Evolutionary conservation across 768 basidiomycete genomes (phyloP).

Genomic region (Trametes cubensis): DNA sequence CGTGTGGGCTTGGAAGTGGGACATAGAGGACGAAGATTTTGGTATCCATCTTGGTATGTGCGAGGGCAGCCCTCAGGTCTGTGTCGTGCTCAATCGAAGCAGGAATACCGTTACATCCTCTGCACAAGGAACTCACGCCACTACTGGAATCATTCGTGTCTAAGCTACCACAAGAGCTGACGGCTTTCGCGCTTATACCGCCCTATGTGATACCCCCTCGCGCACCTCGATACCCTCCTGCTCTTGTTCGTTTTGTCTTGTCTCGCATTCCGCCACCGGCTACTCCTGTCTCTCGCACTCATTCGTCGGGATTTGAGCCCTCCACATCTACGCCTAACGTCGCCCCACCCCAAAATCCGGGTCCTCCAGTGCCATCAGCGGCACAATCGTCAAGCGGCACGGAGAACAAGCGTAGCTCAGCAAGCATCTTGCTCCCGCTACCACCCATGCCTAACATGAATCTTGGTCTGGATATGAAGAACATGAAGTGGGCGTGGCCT

Average conservation of each 20-base stretch:
- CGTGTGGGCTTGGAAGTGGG: constrained; percentile 89
- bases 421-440: constrained; percentile 43
- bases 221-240: constrained; percentile 46
- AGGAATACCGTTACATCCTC: constrained; percentile 70
- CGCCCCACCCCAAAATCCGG: neutral
- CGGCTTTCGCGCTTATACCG: constrained; percentile 55
- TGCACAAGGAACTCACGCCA: constrained; percentile 49
- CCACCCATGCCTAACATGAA: constrained; percentile 48
- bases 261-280: constrained; percentile 29
- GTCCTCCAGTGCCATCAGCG: neutral
- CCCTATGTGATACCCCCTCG: constrained; percentile 53
- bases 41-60: constrained; percentile 56
- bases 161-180: constrained; percentile 44
- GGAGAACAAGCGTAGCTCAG: constrained; percentile 14
- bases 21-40: constrained; percentile 64
- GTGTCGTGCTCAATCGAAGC: neutral
- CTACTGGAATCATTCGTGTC: constrained; percentile 54
- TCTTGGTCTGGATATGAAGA: constrained; percentile 51
- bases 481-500: constrained; percentile 73
- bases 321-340: neutral
- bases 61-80: neutral
- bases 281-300: neutral
- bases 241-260: constrained; percentile 57
- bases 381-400: neutral
- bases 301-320: neutral